These are phyloP conservation scores for Leavenworthia alabamica DNA, from an alignment of 345 rosid species.

Conservation along the genomic window DNA sequence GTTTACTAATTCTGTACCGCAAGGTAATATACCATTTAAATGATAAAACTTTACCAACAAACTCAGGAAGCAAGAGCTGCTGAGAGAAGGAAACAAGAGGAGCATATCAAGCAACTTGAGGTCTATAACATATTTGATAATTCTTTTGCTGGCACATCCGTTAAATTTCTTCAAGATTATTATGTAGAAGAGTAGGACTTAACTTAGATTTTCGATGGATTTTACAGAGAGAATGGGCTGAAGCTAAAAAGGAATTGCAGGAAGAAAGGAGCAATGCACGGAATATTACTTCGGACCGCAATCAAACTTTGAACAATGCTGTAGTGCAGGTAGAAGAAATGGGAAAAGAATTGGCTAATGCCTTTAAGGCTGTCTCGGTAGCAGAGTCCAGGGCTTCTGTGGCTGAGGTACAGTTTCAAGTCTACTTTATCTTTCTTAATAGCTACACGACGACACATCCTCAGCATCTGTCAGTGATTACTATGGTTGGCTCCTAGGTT, in stretches of 20 bases:
- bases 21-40: neutral
- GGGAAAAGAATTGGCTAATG: slow-evolving; percentile 65
- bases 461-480: neutral
- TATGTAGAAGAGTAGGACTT: neutral
- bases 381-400: slow-evolving; percentile 85
- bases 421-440: slow-evolving; percentile 10
- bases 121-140: slow-evolving; percentile 32
- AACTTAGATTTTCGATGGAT: slow-evolving; percentile 4
- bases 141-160: neutral
- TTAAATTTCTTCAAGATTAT: neutral
- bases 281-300: slow-evolving; percentile 55
- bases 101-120: slow-evolving; percentile 65
- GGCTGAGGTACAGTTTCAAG: slow-evolving; percentile 58
- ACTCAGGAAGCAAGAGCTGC: slow-evolving; percentile 71
- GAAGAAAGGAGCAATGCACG: slow-evolving; percentile 71
- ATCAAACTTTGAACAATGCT: slow-evolving; percentile 59
- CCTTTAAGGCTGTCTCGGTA: slow-evolving; percentile 63
- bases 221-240: slow-evolving; percentile 89
- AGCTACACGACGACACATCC: neutral
- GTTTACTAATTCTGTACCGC: neutral
- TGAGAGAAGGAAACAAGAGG: slow-evolving; percentile 78
- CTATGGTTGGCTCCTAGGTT: neutral
- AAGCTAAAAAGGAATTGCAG: slow-evolving; percentile 81
- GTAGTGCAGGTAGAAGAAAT: slow-evolving; percentile 83
- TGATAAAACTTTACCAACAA: slow-evolving; percentile 1